A percentile compares a stretch with the other conserved stretches of the same genome.
Evolutionary conservation across 208 protist species (phyloP).

Genomic region (Porcisia hertigi): DNA sequence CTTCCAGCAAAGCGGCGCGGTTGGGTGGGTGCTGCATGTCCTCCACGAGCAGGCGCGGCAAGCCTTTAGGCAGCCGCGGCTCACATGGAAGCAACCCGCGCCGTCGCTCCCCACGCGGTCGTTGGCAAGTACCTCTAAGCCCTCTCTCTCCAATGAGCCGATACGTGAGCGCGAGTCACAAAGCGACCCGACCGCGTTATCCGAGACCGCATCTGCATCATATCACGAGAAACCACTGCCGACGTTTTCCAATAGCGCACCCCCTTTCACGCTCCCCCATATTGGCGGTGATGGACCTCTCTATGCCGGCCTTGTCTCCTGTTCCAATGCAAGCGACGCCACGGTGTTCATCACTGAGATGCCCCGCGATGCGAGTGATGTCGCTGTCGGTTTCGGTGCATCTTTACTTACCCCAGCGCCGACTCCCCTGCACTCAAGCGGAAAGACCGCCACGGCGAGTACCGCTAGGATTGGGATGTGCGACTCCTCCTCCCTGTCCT

Average conservation of each 20-base stretch:
- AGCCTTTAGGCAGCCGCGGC: constrained; percentile 24
- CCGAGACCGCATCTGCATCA: background rate
- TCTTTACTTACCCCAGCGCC: background rate
- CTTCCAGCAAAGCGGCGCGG: background rate
- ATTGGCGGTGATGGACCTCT: background rate
- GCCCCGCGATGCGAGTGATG: background rate
- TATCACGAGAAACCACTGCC: background rate
- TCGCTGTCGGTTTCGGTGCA: background rate
- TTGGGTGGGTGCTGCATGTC: constrained; percentile 26
- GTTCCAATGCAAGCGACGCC: background rate
- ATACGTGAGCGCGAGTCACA: too few relatives aligned
- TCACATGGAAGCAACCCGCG: background rate
- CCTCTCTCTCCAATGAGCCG: too few relatives aligned
- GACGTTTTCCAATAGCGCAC: background rate
- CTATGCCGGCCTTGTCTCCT: background rate
- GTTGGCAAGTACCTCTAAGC: background rate
- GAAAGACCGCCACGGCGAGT: background rate
- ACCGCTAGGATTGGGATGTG: background rate
- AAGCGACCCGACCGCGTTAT: background rate
- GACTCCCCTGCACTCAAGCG: background rate
- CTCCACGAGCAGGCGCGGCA: constrained; percentile 12
- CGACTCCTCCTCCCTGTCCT: background rate
- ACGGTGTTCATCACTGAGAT: constrained; percentile 2
- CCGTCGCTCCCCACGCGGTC: background rate
- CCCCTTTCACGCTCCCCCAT: background rate